Evolutionary conservation across 129 eudicot species (phyloP), one percentile per base, ranked within the genome.

Genomic region (Calendula officinalis): DNA sequence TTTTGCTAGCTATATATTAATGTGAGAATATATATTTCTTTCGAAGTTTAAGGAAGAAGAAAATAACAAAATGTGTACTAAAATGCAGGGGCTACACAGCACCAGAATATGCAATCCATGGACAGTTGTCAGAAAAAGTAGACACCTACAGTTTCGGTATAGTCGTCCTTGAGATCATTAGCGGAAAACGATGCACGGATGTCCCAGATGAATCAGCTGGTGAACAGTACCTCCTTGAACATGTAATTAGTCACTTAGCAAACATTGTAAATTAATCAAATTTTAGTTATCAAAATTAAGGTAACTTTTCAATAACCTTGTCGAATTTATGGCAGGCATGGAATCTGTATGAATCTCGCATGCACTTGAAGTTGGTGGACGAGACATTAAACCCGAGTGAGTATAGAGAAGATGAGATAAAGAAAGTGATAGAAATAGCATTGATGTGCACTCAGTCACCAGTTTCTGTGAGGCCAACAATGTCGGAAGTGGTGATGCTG

Each of bases 21-120:
- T 11, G 3, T 12, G 3, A 3, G n/a, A 39, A 17, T 27, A n/a
- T 13, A 22, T 34, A 8, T 2, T 12, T 6, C 27, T 34, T 39
- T 6, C 13, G 5, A 27, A 32, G 5, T 62, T 14, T 27, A 48
- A 56, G 6, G 11, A 47, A 46, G 22, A 38, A 9, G 8, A 56
- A n/a, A 30, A 13, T 72, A 45, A 42, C 47, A 11, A 15, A 39
- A 38, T 57, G 2, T 57, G 3, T 35, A 49, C 68, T 12, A 12
- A 50, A 75, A 66, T 33, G n/a, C 15, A 88, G 95, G 86, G 96
- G 96, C 0, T 88, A 88, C 43, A 82, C 91, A 0, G 89, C 96
- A 35, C 96, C 96, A 30, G 96, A 88, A 74, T 88, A 88, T 58
- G 96, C 92, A 41, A 60, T 88, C n/a, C 81, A 88, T 37, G 89